Evolutionary conservation across 805 yeast genomes (phyloP), one percentile per base, ranked within the genome.

Genomic region (Isabelozyma gotoi): DNA sequence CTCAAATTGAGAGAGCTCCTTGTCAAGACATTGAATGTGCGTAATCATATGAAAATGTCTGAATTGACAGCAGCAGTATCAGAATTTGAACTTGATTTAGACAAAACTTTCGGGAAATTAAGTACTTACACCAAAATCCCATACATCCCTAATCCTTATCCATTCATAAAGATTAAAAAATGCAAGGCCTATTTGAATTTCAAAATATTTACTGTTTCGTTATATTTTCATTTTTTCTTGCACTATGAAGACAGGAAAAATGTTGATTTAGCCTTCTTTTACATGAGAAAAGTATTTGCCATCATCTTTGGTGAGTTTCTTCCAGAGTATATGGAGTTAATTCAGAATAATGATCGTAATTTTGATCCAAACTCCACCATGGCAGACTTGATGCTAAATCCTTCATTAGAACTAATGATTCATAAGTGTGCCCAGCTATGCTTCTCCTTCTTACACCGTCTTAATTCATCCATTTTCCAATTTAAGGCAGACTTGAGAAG

Each of bases 381-480:
- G 14, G 66, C 73, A 2, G 76, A 68, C 36, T 59, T 67, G 38
- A 53, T 71, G 7, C 39, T 79, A 24, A 76, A 69, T 42, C 80
- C 82, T 16, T 35, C 58, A 3, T 29, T 67, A 4, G 57, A 63
- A 31, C 36, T 49, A 2, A 39, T 48, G 15, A 36, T 55, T 32
- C 73, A 69, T 44, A 63, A 59, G 44, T 47, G 55, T 4, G 53
- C 53, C 20, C 71, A 65, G 42, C 19, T 66, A 8, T 44, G 44
- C 24, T 53, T 68, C 19, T 50, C 63, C 2, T 20, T 66, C 0
- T 41, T 62, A 32, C 27, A 61, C 3, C 51, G 65, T 38, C 39
- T 66, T 6, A 59, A 62, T 34, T 39, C 48, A n/a, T 40, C 52
- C 2, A 53, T 68, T 7, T 50, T 50, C 33, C 18, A 40, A 10